Base-by-base conservation (phyloP, 2,329 filamentous ascomycete genomes). In the Fusarium sulawesiense region DNA sequence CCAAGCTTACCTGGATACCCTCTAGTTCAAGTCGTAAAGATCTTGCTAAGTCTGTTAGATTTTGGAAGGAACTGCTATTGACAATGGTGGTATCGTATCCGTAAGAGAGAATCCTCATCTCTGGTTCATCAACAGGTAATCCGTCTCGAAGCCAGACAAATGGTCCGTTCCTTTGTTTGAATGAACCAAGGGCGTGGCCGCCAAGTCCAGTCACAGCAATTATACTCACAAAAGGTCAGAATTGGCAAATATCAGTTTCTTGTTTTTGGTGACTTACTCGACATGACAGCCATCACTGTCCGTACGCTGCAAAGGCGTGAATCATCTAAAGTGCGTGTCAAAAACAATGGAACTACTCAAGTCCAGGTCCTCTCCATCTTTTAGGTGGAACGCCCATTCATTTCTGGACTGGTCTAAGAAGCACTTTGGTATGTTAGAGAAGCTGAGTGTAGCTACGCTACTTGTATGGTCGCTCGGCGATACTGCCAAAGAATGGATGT, bases 131-230 rank as follows among this genome's bases (percentile, higher is more conserved):
- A 3, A 20, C 27, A 1, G 55, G 30, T 3, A 62, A n/a, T 0
- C 20, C 46, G 11, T 60, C 55, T 3, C 59, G 46, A 27, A 62
- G 30, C 59, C 59, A 62, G 2, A 60, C 40, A 18, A 51, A 60
- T 0, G n/a, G 46, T 1, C 59, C 59, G 8, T 40, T 7, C 14
- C 20, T 60, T 6, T 62, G 25, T n/a, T 62, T 62, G 12, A 62
- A 62, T 0, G 59, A 62, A 2, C 46, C 55, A 0, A 62, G 12
- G 0, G 40, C 59, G 8, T 62, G 59, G 0, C 59, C 59, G 0
- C 59, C 59, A 14, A 62, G 40, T 0, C 59, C 59, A 3, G 37
- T 60, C 0, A 62, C 46, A 10, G 25, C 55, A 18, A 62, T 5
- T 9, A 62, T 14, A n/a, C 21, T 21, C 21, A 21, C 21, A 21